Conservation (phyloP, 2,329 filamentous ascomycete species). For the Cordyceps farinosa region DNA sequence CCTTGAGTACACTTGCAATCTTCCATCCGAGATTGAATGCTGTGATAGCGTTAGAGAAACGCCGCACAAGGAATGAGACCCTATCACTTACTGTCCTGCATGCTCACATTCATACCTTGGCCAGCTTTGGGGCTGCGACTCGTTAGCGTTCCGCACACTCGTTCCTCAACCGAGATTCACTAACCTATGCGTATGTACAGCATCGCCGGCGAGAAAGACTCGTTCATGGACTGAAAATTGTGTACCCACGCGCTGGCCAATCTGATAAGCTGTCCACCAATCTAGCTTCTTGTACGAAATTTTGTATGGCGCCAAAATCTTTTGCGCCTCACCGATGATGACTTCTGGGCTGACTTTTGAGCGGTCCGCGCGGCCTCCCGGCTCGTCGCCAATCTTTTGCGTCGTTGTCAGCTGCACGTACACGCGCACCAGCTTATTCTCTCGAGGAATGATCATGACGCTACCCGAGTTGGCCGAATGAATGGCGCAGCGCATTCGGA, state of each 20-base stretch:
- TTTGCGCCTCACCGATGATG: constrained; percentile 60
- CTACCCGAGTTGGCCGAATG: constrained; percentile 54
- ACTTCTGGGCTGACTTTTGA: constrained; percentile 60
- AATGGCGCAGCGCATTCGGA: constrained; percentile 55
- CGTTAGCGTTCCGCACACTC: not conserved
- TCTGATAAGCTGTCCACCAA: constrained; percentile 69
- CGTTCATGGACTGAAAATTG: constrained; percentile 53
- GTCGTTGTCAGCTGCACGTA: constrained; percentile 59
- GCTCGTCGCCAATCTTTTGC: constrained; percentile 34
- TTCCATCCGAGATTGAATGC: constrained; percentile 56
- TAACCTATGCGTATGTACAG: constrained; percentile 47
- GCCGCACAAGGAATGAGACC: too few species aligned
- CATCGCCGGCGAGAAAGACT: constrained; percentile 69
- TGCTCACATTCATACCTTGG: constrained; percentile 69
- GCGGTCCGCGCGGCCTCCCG: constrained; percentile 46
- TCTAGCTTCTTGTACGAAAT: constrained; percentile 61
- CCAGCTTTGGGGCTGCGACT: constrained; percentile 54
- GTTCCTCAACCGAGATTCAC: not conserved
- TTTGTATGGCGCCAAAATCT: constrained; percentile 64
- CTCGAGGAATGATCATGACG: constrained; percentile 63
- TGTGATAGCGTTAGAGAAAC: constrained; percentile 25
- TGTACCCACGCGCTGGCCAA: constrained; percentile 61
- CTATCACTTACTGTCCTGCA: constrained; percentile 52
- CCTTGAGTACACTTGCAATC: constrained; percentile 44
- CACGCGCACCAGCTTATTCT: constrained; percentile 59